These are phyloP conservation scores for Niveomyces coronatus DNA, from an alignment of 2,329 filamentous ascomycete genomes.

Conservation along the genomic window DNA sequence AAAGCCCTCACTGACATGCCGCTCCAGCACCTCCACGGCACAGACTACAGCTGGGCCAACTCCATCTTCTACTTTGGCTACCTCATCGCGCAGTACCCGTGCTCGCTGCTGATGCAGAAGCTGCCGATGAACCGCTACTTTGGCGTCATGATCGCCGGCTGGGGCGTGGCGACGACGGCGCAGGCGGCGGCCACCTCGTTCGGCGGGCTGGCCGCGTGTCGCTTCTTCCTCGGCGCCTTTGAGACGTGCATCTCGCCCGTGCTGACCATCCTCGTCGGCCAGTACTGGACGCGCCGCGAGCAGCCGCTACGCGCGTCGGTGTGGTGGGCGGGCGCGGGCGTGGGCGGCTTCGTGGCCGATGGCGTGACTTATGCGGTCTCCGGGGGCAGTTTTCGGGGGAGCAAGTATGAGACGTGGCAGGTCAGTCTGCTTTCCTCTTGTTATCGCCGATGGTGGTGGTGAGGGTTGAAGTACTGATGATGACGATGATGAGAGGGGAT, in stretches of 20 bases:
- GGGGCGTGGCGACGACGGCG: slow-evolving; percentile 1
- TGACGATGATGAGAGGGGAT: background rate
- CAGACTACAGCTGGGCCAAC: slow-evolving; percentile 9
- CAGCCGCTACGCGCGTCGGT: slow-evolving; percentile 12
- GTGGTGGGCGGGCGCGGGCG: slow-evolving; percentile 12
- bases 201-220: slow-evolving; percentile 6
- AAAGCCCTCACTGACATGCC: too few species aligned
- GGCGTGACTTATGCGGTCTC: slow-evolving; percentile 10
- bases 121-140: slow-evolving; percentile 9
- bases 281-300: slow-evolving; percentile 13
- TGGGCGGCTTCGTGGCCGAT: slow-evolving; percentile 11
- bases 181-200: slow-evolving; percentile 6
- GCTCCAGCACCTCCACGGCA: slow-evolving; percentile 8
- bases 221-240: slow-evolving; percentile 13
- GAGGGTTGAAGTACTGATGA: too few species aligned
- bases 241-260: slow-evolving; percentile 11
- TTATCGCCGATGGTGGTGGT: too few species aligned
- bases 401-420: background rate
- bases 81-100: background rate
- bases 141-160: slow-evolving; percentile 3
- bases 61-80: slow-evolving; percentile 9
- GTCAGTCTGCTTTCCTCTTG: too few species aligned
- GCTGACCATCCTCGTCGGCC: slow-evolving; percentile 9
- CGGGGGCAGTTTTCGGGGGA: slow-evolving; percentile 2
- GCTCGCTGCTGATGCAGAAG: slow-evolving; percentile 1